Evolutionary conservation across 176 grass and related monocot species (phyloP), one percentile per base, ranked within the genome.

Genomic region (Raddia guianensis): DNA sequence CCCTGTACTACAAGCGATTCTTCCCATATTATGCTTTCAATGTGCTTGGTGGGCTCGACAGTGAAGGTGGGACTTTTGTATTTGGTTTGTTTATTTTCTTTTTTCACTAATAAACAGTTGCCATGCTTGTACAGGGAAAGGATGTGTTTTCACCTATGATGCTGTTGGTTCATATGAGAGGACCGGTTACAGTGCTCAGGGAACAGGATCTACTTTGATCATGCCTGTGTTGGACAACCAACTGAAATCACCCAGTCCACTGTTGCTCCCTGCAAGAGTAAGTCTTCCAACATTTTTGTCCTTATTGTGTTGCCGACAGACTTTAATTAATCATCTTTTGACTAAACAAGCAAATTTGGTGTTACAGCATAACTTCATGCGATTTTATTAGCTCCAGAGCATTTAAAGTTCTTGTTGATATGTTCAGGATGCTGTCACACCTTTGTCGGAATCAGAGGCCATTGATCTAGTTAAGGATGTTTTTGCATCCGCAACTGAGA

Each of bases 1-100:
- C 95, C 19, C 79, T 94, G 63, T 98, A 98, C 83, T 98, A 94
- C 86, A 98, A 98, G 83, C 88, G 95, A 8, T 98, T 98, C 74
- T 98, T 98, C 80, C 95, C 95, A 15, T 98, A 98, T 53, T 98
- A 98, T 6, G 92, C 95, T 71, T 98, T 98, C 66, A 98, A 98
- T 71, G 88, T 98, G 35, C 88, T 98, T 51, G 95, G 95, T 79
- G 92, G 95, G 10, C 92, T 98, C 61, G 95, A 98, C 68, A 98
- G 76, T 73, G 92, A 98, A 87, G 95, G 95, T 93, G 84, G 43
- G 34, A 6, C 48, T 79, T 83, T 1, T 2, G 6, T 49, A 50
- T 54, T 70, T 54, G 45, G 16, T 74, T 53, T 55, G 66, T 12
- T 12, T 40, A 21, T 75, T 64, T 63, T n/a, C 46, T 21, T 9